Percentiles rank a stretch among this genome's conserved stretches.
phyloP scores from a whole-genome alignment of 352 stramenopile genomes.

The Pythium biforme region DNA sequence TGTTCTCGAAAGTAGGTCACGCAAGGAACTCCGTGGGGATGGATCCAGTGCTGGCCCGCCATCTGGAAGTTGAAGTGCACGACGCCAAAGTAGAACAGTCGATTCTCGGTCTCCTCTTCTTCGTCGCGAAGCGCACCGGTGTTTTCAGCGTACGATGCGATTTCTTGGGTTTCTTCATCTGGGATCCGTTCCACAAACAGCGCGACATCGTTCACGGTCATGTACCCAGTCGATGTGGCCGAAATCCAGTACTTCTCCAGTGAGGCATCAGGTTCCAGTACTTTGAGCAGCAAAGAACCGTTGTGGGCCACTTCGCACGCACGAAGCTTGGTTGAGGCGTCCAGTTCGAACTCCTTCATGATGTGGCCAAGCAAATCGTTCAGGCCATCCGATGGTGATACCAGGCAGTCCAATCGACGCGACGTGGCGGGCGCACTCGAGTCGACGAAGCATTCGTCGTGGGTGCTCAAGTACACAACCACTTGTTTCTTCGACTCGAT shows the following conservation, averaged over 20 bases:
- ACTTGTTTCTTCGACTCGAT: conserved; percentile 86
- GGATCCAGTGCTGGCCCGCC: conserved; percentile 61
- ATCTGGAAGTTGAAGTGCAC: conserved; percentile 76
- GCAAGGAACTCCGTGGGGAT: conserved; percentile 67
- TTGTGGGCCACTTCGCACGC: conserved; percentile 63
- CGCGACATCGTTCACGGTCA: conserved; percentile 34
- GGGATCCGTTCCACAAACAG: conserved; percentile 64
- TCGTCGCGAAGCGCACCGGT: conserved; percentile 2
- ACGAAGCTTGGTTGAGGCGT: conserved; percentile 38
- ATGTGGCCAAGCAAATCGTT: conserved; percentile 56
- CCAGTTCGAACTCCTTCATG: conserved; percentile 40
- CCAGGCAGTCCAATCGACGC: conserved; percentile 60
- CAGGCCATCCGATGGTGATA: conserved; percentile 52
- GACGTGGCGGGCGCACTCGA: conserved; percentile 29
- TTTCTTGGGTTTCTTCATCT: conserved; percentile 28
- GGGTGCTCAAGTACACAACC: conserved; percentile 70
- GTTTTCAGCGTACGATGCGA: neutral
- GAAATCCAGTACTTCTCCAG: conserved; percentile 54
- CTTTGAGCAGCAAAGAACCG: conserved; percentile 47
- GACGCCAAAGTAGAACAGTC: conserved; percentile 51
- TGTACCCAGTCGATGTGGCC: conserved; percentile 25
- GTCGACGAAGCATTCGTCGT: conserved; percentile 69
- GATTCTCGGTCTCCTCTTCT: conserved; percentile 20
- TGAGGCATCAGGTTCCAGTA: conserved; percentile 38
- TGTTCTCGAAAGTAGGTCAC: conserved; percentile 60